Evolutionary conservation across 2,329 filamentous ascomycete genomes (phyloP).

Genomic region (Xylaria hypoxylon): DNA sequence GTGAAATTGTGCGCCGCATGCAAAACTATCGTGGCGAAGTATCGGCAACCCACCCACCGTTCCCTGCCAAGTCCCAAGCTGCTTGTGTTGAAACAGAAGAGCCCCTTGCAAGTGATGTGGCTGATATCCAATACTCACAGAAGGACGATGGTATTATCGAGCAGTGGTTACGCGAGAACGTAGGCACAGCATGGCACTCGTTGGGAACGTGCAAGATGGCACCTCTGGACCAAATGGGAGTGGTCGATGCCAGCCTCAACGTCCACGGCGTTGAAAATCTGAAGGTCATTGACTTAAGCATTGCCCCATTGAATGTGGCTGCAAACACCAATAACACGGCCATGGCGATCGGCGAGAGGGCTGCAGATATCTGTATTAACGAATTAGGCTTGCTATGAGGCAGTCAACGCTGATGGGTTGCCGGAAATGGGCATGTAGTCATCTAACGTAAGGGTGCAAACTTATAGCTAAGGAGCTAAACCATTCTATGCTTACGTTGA

Average conservation of each 20-base stretch:
- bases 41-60: slow-evolving; percentile 57
- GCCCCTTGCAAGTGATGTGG: slow-evolving; percentile 41
- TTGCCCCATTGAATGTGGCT: slow-evolving; percentile 53
- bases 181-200: slow-evolving; percentile 58
- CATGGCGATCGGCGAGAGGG: slow-evolving; percentile 61
- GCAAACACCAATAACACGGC: slow-evolving; percentile 63
- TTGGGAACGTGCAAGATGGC: slow-evolving; percentile 58
- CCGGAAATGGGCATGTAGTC: too few species aligned
- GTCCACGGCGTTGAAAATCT: slow-evolving; percentile 56
- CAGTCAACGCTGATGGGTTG: too few species aligned
- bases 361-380: slow-evolving; percentile 55
- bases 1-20: slow-evolving; percentile 69
- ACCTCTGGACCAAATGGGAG: slow-evolving; percentile 53
- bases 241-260: slow-evolving; percentile 55
- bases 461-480: too few species aligned
- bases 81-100: neutral
- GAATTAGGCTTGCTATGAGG: slow-evolving; percentile 47
- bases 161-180: slow-evolving; percentile 53
- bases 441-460: too few species aligned
- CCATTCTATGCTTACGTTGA: too few species aligned
- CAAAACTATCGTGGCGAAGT: slow-evolving; percentile 55
- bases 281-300: slow-evolving; percentile 54
- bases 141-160: slow-evolving; percentile 61
- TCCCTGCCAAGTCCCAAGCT: slow-evolving; percentile 56
- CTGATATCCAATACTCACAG: slow-evolving; percentile 60